phyloP scores from a whole-genome alignment of 257 asterid species.

The Capsicum rhomboideum region DNA sequence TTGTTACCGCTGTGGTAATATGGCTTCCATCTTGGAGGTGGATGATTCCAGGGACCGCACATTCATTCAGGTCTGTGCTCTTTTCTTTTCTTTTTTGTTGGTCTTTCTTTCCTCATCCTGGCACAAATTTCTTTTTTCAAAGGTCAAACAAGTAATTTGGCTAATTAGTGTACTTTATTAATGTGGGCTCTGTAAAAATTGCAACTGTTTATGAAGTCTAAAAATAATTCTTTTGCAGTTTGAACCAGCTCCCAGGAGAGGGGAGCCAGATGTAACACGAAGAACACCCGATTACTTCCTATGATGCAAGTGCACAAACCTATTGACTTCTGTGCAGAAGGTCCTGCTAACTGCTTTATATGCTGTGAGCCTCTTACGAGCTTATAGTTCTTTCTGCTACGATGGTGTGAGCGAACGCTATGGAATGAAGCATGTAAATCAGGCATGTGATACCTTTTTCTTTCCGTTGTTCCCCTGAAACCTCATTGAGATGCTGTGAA shows the following conservation, averaged over 20 bases:
- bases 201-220: neutral
- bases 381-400: neutral
- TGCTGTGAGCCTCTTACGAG: neutral
- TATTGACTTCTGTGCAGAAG: neutral
- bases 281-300: slow-evolving; percentile 75
- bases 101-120: neutral
- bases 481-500: slow-evolving; percentile 1
- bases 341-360: neutral
- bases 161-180: neutral
- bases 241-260: slow-evolving; percentile 86
- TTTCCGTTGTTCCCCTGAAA: neutral
- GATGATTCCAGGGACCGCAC: slow-evolving; percentile 74
- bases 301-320: slow-evolving; percentile 13
- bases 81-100: neutral
- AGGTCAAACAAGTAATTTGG: neutral
- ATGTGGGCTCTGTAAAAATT: neutral
- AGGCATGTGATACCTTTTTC: neutral
- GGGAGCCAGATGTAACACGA: slow-evolving; percentile 71
- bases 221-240: slow-evolving; percentile 29
- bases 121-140: neutral
- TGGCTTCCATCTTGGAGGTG: slow-evolving; percentile 83
- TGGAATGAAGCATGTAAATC: slow-evolving; percentile 6
- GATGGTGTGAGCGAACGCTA: neutral
- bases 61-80: slow-evolving; percentile 50
- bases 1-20: slow-evolving; percentile 80